Conservation (phyloP, 2,329 filamentous ascomycete species). For the Aquanectria penicillioides region DNA sequence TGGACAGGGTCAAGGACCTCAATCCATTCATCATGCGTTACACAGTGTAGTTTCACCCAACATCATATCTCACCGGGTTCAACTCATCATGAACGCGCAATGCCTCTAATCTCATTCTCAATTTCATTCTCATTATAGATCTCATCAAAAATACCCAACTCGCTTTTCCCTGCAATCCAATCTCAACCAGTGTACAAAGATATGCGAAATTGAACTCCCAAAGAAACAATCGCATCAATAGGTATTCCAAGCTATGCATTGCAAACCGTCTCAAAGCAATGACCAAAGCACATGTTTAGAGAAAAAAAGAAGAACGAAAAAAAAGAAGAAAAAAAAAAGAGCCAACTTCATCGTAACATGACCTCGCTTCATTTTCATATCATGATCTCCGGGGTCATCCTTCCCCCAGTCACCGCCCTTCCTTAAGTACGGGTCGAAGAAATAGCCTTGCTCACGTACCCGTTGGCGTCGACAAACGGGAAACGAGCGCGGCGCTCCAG, state of each 20-base stretch:
- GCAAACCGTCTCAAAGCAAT: constrained; percentile 9
- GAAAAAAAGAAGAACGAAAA: not conserved
- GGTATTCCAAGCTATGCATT: constrained; percentile 21
- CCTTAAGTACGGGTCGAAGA: constrained; percentile 45
- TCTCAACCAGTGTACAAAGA: constrained; percentile 27
- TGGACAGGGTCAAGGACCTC: not conserved
- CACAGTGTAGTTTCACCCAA: not conserved
- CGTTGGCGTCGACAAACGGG: constrained; percentile 69
- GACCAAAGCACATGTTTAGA: not conserved
- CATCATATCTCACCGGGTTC: too few relatives aligned
- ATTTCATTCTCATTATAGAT: constrained; percentile 18
- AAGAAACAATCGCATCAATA: constrained; percentile 14
- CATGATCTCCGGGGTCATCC: not conserved
- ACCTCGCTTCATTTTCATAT: not conserved
- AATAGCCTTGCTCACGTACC: constrained; percentile 57
- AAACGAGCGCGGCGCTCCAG: constrained; percentile 80
- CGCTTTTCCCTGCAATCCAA: constrained; percentile 14
- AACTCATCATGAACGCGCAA: too few relatives aligned
- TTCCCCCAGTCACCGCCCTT: not conserved
- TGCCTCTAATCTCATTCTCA: not conserved
- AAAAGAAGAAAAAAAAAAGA: not conserved
- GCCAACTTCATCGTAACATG: not conserved
- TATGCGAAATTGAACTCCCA: constrained; percentile 26
- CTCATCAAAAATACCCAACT: not conserved
- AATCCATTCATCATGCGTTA: not conserved